Base-by-base conservation (phyloP, 2,329 filamentous ascomycete species). In the Lasiodiplodia citricola region DNA sequence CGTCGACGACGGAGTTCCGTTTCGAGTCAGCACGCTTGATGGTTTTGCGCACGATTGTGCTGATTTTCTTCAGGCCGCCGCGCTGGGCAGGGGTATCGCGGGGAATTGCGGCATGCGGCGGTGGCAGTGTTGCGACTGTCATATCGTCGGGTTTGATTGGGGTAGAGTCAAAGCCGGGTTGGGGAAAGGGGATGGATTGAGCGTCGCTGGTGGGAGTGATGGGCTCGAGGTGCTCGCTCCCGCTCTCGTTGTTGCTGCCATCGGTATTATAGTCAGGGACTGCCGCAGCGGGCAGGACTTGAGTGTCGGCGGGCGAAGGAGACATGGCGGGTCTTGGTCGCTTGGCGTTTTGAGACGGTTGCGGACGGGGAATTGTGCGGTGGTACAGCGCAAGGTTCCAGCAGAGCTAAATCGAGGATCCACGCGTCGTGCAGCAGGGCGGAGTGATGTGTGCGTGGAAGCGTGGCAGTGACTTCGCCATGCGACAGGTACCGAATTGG, bases 211-310 rank as follows among this genome's bases (percentile, higher is more conserved):
- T 77, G 14, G 79, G 79, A n/a, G 79, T 81, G 51, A 79, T 72
- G 18, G 79, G 79, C 66, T 81, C 79, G 52, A 72, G 72, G n/a
- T 76, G 75, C 67, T 81, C 79, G 70, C 78, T 80, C 38, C 74
- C 78, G 7, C 78, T 79, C 58, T 77, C 78, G 37, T 47, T 68
- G 38, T 74, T 79, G 68, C 76, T 79, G 69, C 80, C 78, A 71
- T 80, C 78, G 70, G 41, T 41, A 31, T 58, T 67, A 60, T 60
- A 67, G 14, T 58, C 52, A 23, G 65, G 28, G 41, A 37, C 38
- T 35, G 41, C 16, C 5, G 54, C 56, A 35, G 65, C n/a, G 13
- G 52, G 51, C 38, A 54, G 18, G 28, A 25, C 54, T 55, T 31
- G 11, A 28, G 4, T 21, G 41, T 11, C 51, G 60, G 55, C 44